Conservation (phyloP, 1,284 basidiomycete species). For the Irpex sp. region DNA sequence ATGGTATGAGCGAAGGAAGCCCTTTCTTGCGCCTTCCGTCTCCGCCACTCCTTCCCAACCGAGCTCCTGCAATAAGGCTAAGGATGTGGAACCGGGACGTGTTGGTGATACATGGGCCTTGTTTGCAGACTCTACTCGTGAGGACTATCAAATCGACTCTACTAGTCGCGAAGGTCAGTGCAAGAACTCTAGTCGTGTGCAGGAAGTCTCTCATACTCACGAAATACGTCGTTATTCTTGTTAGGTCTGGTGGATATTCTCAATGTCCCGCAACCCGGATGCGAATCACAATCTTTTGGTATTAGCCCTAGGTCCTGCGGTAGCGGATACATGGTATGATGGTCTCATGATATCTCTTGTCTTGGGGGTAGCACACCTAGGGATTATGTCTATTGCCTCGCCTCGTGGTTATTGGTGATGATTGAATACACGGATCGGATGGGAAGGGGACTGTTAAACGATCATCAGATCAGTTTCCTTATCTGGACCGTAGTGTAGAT, state of each 20-base stretch:
- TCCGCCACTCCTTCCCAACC: neutral
- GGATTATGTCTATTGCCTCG: constrained; percentile 20
- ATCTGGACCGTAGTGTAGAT: no score
- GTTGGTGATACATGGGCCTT: neutral
- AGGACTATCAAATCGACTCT: constrained; percentile 27
- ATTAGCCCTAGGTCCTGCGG: constrained; percentile 34
- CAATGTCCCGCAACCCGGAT: constrained; percentile 24
- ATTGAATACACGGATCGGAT: no score
- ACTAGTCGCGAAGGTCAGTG: constrained; percentile 42
- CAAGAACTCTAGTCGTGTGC: constrained; percentile 11
- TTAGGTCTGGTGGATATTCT: constrained; percentile 31
- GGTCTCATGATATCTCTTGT: constrained; percentile 32
- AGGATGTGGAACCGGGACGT: constrained; percentile 7
- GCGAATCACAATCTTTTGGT: constrained; percentile 15
- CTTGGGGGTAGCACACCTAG: constrained; percentile 37
- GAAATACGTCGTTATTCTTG: neutral
- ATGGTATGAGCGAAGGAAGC: neutral
- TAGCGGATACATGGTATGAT: constrained; percentile 45
- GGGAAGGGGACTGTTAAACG: no score
- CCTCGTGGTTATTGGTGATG: constrained; percentile 4
- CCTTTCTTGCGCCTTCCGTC: neutral
- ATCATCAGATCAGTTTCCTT: no score
- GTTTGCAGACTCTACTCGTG: neutral
- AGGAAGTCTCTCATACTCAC: neutral
- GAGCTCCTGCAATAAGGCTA: neutral